Evolutionary conservation across 495 filamentous ascomycete species (phyloP).

Genomic region (Sordaria brevicollis): DNA sequence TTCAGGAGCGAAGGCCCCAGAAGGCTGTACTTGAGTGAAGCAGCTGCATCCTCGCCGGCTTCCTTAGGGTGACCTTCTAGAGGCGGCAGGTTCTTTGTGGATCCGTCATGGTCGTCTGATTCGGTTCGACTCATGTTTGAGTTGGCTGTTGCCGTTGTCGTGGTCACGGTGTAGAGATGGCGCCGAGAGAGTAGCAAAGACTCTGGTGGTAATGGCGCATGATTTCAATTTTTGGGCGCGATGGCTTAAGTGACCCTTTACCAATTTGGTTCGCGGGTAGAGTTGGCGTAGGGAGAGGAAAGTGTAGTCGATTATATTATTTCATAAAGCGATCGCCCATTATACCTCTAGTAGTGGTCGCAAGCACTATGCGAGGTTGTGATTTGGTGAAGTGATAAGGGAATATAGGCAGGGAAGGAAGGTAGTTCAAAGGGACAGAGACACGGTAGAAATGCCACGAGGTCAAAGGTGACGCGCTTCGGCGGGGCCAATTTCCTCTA

Average conservation of each 20-base stretch:
- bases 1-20: conserved; percentile 93
- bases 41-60: neutral
- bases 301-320: neutral
- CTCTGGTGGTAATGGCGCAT: neutral
- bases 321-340: neutral
- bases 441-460: neutral
- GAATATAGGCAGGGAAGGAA: neutral
- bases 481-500: neutral
- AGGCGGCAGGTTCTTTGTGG: neutral
- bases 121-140: neutral
- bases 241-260: neutral
- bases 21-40: conserved; percentile 51
- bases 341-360: neutral
- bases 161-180: neutral
- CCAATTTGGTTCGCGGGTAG: neutral
- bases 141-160: neutral
- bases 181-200: neutral
- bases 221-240: neutral
- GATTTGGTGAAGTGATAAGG: neutral
- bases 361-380: neutral
- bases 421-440: neutral
- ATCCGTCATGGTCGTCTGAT: neutral
- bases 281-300: neutral
- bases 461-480: neutral
- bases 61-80: neutral